Base-by-base conservation (phyloP, 2,329 filamentous ascomycete genomes). In the Didymella pomorum region DNA sequence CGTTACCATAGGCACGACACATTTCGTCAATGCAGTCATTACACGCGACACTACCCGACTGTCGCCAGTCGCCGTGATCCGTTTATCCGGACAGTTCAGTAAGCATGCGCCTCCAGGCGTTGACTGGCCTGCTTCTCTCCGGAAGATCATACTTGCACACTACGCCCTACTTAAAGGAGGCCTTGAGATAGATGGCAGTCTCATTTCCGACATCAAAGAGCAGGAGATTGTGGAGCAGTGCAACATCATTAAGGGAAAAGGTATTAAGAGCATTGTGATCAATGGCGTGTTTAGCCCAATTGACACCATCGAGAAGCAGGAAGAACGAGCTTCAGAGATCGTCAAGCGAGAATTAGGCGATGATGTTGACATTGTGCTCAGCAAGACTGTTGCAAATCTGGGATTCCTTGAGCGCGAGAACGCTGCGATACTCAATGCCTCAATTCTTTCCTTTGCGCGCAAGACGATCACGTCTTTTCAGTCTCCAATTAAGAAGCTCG, bases 261-360 rank as follows among this genome's bases (percentile, higher is more conserved):
- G 77, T 1, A 72, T 83, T 50, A 76, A 71, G 20, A 79, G 79
- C 37, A 76, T 88, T 2, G 85, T 86, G 0, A 75, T 88, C 4
- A 81, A 83, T 4, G 85, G 85, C 2, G 80, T 87, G 9, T 87
- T 85, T 71, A 84, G 82, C 9, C 84, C 85, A 0, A 83, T 87
- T 23, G 85, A 88, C 66, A 80, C 82, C 10, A 63, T 79, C 3
- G 81, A 81, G 64, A 72, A 71, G 41, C 85, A 87, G 67, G 85
- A 87, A 70, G 76, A 82, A 37, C 71, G 77, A 3, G 83, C 82
- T 3, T 77, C 79, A 3, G 73, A 76, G 2, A 82, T 86, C 41
- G 73, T 86, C 18, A 75, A 76, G 25, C 72, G 78, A 7, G 81
- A 82, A 62, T 70, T 84, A 2, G 77, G 79, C 2, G 76, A 74